phyloP scores from a whole-genome alignment of 73 alveolate species.

The Paramecium tetraurelia region DNA sequence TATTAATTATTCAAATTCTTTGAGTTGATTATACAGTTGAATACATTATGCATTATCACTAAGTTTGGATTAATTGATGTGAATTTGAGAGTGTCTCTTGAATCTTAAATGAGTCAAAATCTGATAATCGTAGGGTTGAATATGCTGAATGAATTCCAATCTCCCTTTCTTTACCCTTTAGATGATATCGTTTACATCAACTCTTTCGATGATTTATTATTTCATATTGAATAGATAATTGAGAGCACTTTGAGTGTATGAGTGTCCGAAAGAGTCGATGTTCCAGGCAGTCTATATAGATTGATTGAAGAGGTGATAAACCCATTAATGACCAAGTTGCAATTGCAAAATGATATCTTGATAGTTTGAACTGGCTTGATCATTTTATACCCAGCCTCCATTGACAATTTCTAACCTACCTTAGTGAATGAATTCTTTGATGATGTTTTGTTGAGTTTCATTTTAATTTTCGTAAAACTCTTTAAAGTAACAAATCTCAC shows the following conservation, averaged over 20 bases:
- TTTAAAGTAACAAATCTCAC: background rate
- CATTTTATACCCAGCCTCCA: slow-evolving; percentile 93
- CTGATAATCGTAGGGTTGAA: background rate
- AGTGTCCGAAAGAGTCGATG: slow-evolving; percentile 13
- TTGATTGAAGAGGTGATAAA: background rate
- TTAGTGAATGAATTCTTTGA: slow-evolving; percentile 64
- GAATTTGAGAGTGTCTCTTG: background rate
- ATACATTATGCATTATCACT: background rate
- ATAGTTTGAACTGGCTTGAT: slow-evolving; percentile 82
- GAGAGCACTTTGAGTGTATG: background rate
- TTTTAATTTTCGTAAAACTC: background rate
- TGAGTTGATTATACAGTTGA: background rate
- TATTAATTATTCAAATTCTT: slow-evolving; percentile 15
- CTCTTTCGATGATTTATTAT: slow-evolving; percentile 20
- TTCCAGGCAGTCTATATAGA: background rate
- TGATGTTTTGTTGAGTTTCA: background rate
- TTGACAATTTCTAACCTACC: slow-evolving; percentile 87
- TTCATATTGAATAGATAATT: slow-evolving; percentile 16
- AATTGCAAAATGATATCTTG: slow-evolving; percentile 54
- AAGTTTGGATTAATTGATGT: background rate
- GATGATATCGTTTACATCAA: slow-evolving; percentile 20
- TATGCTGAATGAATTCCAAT: background rate
- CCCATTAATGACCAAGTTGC: slow-evolving; percentile 15
- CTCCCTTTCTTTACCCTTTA: background rate
- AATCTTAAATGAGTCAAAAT: slow-evolving; percentile 22